Evolutionary conservation across 108 stramenopile genomes (phyloP).

Genomic region (Mediolabrus comicus): DNA sequence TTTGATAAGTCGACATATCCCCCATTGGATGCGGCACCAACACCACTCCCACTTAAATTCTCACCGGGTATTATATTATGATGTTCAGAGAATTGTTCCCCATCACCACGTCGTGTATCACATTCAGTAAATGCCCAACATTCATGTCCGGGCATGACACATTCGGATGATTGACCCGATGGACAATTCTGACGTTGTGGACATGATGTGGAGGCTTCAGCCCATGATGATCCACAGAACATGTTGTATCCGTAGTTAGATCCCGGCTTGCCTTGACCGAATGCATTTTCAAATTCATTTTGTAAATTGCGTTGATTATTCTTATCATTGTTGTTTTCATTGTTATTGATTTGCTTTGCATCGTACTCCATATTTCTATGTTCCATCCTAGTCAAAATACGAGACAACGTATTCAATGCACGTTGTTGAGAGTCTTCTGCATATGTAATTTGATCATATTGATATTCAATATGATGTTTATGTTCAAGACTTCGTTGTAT

Average conservation of each 20-base stretch:
- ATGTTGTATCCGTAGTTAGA: conserved; percentile 41
- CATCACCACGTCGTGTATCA: conserved; percentile 37
- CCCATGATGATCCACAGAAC: conserved; percentile 43
- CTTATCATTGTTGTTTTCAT: neutral
- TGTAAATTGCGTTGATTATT: conserved; percentile 22
- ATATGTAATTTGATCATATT: conserved; percentile 10
- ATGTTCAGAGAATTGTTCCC: conserved; percentile 32
- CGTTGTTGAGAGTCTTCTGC: neutral
- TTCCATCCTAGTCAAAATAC: neutral
- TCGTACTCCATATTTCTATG: neutral
- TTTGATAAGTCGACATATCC: conserved; percentile 42
- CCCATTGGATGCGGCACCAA: conserved; percentile 28
- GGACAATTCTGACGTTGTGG: conserved; percentile 36
- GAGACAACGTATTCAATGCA: neutral
- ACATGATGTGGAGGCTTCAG: conserved; percentile 42
- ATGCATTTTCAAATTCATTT: conserved; percentile 31
- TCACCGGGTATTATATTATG: conserved; percentile 26
- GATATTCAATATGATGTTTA: conserved; percentile 31
- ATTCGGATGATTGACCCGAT: conserved; percentile 36
- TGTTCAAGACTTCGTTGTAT: conserved; percentile 32
- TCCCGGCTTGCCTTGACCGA: conserved; percentile 2
- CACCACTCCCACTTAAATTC: conserved; percentile 29
- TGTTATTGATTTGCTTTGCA: neutral
- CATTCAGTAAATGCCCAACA: conserved; percentile 52
- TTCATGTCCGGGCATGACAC: conserved; percentile 42